Conservation (phyloP, 139 green algal species). For the Chlorella sp. region DNA sequence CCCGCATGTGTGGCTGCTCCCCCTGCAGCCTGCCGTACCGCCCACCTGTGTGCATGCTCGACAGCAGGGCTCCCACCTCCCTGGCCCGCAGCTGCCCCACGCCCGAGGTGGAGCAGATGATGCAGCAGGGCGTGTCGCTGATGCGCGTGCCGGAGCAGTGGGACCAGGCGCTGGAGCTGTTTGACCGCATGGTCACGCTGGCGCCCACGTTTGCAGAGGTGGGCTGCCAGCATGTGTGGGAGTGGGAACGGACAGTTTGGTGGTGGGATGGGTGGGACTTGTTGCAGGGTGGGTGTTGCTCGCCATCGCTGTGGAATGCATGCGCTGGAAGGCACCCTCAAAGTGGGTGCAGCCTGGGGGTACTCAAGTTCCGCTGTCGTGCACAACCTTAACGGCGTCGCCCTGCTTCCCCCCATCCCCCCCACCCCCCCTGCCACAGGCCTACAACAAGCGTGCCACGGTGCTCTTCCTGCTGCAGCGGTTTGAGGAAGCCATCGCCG, state of each 20-base stretch:
- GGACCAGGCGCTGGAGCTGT: slow-evolving; percentile 44
- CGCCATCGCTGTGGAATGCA: not conserved
- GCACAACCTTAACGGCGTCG: slow-evolving; percentile 83
- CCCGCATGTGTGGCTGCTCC: not conserved
- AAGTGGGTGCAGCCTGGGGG: too few species aligned
- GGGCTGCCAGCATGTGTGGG: too few species aligned
- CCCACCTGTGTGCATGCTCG: not conserved
- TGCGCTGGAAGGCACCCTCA: too few species aligned
- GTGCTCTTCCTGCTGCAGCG: slow-evolving; percentile 63
- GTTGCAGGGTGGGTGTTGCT: not conserved
- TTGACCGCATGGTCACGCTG: slow-evolving; percentile 41
- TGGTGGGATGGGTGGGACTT: not conserved
- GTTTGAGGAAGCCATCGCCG: slow-evolving; percentile 58
- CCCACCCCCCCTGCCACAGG: not conserved
- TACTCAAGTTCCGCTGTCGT: too few species aligned
- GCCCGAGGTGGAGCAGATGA: slow-evolving; percentile 37
- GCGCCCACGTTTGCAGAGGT: slow-evolving; percentile 54
- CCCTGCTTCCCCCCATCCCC: not conserved
- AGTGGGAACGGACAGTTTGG: not conserved
- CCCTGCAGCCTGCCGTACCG: too few species aligned
- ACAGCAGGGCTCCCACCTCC: not conserved
- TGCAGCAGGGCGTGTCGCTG: slow-evolving; percentile 50
- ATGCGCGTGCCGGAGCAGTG: slow-evolving; percentile 36
- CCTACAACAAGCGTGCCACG: slow-evolving; percentile 22
- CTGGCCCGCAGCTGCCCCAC: not conserved